A percentile compares a stretch with the other conserved stretches of the same genome.
phyloP scores from a whole-genome alignment of 331 rosid species.

The Ulmus americana region DNA sequence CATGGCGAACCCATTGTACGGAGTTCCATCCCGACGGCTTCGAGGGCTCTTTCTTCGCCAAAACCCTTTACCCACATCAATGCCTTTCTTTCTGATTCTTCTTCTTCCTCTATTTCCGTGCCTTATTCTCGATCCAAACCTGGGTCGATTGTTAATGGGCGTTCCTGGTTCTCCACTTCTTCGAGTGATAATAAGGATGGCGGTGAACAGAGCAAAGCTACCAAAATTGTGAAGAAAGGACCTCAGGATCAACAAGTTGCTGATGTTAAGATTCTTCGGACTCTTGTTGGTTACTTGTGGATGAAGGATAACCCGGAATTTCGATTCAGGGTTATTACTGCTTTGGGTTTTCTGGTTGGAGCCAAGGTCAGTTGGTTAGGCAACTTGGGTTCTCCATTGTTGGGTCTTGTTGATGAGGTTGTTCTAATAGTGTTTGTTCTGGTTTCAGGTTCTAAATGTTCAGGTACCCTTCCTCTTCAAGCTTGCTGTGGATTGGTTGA shows the following conservation, averaged over 20 bases:
- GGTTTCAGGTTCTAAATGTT: constrained; percentile 74
- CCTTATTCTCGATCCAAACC: constrained; percentile 18
- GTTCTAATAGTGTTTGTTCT: constrained; percentile 3
- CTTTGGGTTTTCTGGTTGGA: constrained; percentile 80
- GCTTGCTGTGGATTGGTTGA: constrained; percentile 89
- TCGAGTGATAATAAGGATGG: constrained; percentile 4
- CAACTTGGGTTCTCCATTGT: background rate
- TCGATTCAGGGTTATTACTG: constrained; percentile 65
- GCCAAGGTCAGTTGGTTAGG: constrained; percentile 58
- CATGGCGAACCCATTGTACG: constrained; percentile 21
- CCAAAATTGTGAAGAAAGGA: constrained; percentile 19
- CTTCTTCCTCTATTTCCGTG: constrained; percentile 18
- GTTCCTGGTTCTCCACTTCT: constrained; percentile 32
- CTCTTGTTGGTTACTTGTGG: constrained; percentile 89
- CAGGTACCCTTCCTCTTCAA: constrained; percentile 97
- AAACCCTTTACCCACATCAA: constrained; percentile 19
- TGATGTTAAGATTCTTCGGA: constrained; percentile 55
- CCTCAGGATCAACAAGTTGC: constrained; percentile 31
- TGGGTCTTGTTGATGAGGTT: background rate
- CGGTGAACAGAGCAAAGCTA: constrained; percentile 12
- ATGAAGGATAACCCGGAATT: constrained; percentile 79
- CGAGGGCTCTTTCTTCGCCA: constrained; percentile 12
- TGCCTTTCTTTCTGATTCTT: constrained; percentile 32
- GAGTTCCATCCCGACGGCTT: background rate
- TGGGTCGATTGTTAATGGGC: constrained; percentile 24